Evolutionary conservation across 2,329 filamentous ascomycete species (phyloP).

Genomic region (Pseudogymnoascus sp.): DNA sequence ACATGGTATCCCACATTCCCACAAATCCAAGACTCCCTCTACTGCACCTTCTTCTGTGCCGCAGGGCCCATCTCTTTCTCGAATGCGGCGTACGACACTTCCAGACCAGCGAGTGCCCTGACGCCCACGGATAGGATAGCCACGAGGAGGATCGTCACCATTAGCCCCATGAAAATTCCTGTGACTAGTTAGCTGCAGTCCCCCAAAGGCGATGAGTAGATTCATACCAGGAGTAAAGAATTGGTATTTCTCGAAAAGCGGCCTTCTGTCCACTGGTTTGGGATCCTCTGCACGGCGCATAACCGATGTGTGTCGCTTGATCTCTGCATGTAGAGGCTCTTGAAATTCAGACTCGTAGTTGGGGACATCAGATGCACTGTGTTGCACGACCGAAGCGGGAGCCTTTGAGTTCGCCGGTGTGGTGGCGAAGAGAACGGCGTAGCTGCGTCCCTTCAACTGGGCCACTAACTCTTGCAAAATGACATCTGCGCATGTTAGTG

Average conservation of each 20-base stretch:
- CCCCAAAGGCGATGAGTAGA: neutral
- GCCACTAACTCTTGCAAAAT: slow-evolving; percentile 41
- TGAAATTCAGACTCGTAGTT: slow-evolving; percentile 61
- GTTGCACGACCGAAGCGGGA: slow-evolving; percentile 35
- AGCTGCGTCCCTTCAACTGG: slow-evolving; percentile 44
- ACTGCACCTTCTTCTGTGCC: slow-evolving; percentile 73
- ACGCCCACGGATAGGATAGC: slow-evolving; percentile 74
- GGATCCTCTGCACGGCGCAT: slow-evolving; percentile 32
- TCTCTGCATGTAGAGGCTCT: slow-evolving; percentile 59
- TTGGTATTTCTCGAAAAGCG: slow-evolving; percentile 86
- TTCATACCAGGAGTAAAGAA: slow-evolving; percentile 80
- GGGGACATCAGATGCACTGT: slow-evolving; percentile 29
- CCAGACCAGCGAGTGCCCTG: slow-evolving; percentile 66
- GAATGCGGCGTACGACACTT: slow-evolving; percentile 91
- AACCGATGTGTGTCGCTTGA: slow-evolving; percentile 57
- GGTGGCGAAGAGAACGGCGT: slow-evolving; percentile 71
- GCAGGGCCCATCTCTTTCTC: slow-evolving; percentile 92
- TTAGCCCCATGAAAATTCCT: slow-evolving; percentile 85
- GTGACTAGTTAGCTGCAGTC: slow-evolving; percentile 9
- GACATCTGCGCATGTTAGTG: slow-evolving; percentile 31
- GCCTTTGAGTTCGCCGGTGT: slow-evolving; percentile 29
- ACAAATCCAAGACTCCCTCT: slow-evolving; percentile 14
- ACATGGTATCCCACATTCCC: slow-evolving; percentile 1
- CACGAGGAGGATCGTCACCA: slow-evolving; percentile 64
- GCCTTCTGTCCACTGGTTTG: slow-evolving; percentile 39